Conservation (phyloP, 345 rosid genomes). For the Heritiera fomes region DNA sequence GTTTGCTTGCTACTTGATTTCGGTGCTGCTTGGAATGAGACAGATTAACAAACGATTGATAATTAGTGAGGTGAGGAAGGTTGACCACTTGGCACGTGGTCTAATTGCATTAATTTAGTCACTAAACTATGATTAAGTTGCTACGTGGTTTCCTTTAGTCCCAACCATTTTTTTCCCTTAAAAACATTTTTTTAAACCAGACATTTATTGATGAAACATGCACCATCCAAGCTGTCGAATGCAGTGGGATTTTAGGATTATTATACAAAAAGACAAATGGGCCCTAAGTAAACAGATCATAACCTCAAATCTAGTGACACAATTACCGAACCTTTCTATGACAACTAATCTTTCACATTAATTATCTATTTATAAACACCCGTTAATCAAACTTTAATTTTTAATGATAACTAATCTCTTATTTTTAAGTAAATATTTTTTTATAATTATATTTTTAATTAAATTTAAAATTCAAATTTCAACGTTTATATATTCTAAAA, state of each 20-base stretch:
- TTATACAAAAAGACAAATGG: background rate
- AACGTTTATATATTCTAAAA: too few species aligned
- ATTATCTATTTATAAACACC: too few species aligned
- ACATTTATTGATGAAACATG: conserved; percentile 5
- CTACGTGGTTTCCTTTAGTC: conserved; percentile 8
- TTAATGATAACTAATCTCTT: too few species aligned
- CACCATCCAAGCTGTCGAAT: conserved; percentile 4
- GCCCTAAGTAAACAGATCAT: background rate
- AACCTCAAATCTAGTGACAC: background rate
- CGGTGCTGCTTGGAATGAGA: conserved; percentile 39
- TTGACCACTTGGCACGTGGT: conserved; percentile 32
- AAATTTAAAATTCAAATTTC: too few species aligned
- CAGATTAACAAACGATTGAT: conserved; percentile 24
- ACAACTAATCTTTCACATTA: too few species aligned
- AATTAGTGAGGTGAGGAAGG: conserved; percentile 16
- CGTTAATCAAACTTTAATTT: too few species aligned
- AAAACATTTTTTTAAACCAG: background rate
- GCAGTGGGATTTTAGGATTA: background rate
- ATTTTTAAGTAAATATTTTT: too few species aligned
- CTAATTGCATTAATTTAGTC: conserved; percentile 17
- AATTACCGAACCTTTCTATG: too few species aligned
- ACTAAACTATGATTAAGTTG: background rate
- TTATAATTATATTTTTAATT: too few species aligned
- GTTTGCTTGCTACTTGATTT: background rate
- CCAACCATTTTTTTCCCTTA: background rate